Base-by-base conservation (phyloP, 2,329 filamentous ascomycete species). In the Leptographium lundbergii region DNA sequence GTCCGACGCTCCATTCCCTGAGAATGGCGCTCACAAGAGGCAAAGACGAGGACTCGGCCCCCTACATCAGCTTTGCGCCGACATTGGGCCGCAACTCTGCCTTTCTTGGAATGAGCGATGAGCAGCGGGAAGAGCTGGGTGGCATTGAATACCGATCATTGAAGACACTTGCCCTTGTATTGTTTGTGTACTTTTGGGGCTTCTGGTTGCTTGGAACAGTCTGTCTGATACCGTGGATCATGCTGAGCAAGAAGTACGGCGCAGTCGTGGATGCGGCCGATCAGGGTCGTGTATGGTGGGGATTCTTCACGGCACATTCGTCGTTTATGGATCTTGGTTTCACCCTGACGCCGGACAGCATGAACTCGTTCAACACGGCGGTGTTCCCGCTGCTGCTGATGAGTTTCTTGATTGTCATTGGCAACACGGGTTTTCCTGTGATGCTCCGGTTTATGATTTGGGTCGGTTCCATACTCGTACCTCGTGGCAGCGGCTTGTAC, bases 311-410 rank as follows among this genome's bases (percentile, higher is more conserved):
- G 0, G 75, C 91, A 17, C 89, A 84, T 55, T 94, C 91, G 48
- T 81, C 91, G 59, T 96, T 99, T 72, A 96, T 92, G 72, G 92
- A 99, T 74, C 74, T 97, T n/a, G 94, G 94, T 13, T 92, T 91
- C 66, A 92, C 91, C 1, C 75, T 99, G 63, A 97, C 91, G 0
- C 87, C 91, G 0, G 89, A 97, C 72, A 96, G 91, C 65, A 96
- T 99, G 91, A 80, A 84, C 50, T 92, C 89, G 0, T 97, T 97
- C 70, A 85, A 89, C 65, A 81, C 76, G 10, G 89, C 90, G 0
- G 76, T 87, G 7, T 87, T 89, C 65, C 84, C 87, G 0, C 76
- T 97, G 53, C 75, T 96, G 25, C 69, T 94, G 51, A 83, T 91
- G 72, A 84, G 84, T 7, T 95, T 95, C 65, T 80, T 97, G 50